Evolutionary conservation across 371 early-diverging fungal species (phyloP).

Genomic region (Lichtheimia corymbifera): DNA sequence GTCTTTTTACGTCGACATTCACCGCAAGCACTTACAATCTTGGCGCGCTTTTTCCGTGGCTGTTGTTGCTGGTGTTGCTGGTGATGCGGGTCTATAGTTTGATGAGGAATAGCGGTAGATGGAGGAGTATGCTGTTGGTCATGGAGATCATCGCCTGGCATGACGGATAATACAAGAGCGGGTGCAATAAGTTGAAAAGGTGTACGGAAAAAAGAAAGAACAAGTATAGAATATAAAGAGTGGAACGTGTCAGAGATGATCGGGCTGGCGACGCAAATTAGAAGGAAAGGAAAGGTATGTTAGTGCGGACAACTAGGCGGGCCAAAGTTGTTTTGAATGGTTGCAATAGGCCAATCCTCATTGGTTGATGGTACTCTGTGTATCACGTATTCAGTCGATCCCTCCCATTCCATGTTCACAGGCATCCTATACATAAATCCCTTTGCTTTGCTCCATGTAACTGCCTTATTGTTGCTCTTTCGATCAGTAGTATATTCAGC

Average conservation of each 20-base stretch:
- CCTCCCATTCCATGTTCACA: too few species aligned
- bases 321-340: too few species aligned
- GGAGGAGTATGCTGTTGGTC: conserved; percentile 12
- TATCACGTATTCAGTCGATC: too few species aligned
- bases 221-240: background rate
- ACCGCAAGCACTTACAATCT: conserved; percentile 63
- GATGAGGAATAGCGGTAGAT: background rate
- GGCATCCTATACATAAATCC: too few species aligned
- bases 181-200: background rate
- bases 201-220: background rate
- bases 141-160: conserved; percentile 24
- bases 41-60: conserved; percentile 57
- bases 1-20: conserved; percentile 58
- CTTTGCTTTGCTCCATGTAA: too few species aligned
- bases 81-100: conserved; percentile 1
- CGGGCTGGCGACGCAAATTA: background rate
- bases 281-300: too few species aligned
- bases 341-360: too few species aligned
- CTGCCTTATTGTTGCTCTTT: too few species aligned
- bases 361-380: too few species aligned
- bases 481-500: too few species aligned
- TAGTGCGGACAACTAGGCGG: too few species aligned
- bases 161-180: conserved; percentile 4
- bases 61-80: conserved; percentile 11
- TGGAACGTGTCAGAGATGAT: background rate